Percentiles rank a stretch among this genome's conserved stretches.
Evolutionary conservation across 352 stramenopile genomes (phyloP).

Genomic region (Phytophthora tentaculata): DNA sequence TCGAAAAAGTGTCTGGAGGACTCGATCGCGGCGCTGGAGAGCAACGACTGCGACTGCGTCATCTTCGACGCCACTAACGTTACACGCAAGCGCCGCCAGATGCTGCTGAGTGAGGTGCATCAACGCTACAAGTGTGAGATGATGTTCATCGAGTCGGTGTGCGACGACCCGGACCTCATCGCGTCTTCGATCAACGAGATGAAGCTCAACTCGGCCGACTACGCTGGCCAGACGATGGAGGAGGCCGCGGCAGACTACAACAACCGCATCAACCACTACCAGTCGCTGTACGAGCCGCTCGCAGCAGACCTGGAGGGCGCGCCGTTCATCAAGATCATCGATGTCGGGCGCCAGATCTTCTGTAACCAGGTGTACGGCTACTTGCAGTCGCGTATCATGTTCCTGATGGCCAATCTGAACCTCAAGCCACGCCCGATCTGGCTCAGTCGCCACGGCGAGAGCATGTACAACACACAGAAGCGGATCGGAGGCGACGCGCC

Average conservation of each 20-base stretch:
- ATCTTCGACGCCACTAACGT: slow-evolving; percentile 89
- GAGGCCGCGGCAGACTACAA: slow-evolving; percentile 79
- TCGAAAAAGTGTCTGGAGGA: slow-evolving; percentile 76
- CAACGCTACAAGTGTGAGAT: slow-evolving; percentile 78
- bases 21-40: slow-evolving; percentile 68
- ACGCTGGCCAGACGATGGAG: slow-evolving; percentile 72
- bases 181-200: slow-evolving; percentile 87
- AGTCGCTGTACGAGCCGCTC: slow-evolving; percentile 73
- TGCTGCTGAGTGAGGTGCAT: slow-evolving; percentile 60
- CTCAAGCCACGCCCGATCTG: slow-evolving; percentile 95
- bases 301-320: slow-evolving; percentile 57
- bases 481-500: slow-evolving; percentile 96
- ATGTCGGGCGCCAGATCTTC: slow-evolving; percentile 83
- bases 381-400: slow-evolving; percentile 91
- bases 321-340: slow-evolving; percentile 85
- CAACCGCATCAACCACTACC: slow-evolving; percentile 83
- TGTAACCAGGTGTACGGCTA: slow-evolving; percentile 89
- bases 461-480: slow-evolving; percentile 97
- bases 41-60: slow-evolving; percentile 75
- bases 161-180: slow-evolving; percentile 73
- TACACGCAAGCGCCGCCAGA: slow-evolving; percentile 67
- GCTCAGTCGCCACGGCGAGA: slow-evolving; percentile 97
- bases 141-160: slow-evolving; percentile 88
- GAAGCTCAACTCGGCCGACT: slow-evolving; percentile 86
- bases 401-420: slow-evolving; percentile 97